phyloP scores from a whole-genome alignment of 345 rosid genomes.

The Syzygium aqueum region DNA sequence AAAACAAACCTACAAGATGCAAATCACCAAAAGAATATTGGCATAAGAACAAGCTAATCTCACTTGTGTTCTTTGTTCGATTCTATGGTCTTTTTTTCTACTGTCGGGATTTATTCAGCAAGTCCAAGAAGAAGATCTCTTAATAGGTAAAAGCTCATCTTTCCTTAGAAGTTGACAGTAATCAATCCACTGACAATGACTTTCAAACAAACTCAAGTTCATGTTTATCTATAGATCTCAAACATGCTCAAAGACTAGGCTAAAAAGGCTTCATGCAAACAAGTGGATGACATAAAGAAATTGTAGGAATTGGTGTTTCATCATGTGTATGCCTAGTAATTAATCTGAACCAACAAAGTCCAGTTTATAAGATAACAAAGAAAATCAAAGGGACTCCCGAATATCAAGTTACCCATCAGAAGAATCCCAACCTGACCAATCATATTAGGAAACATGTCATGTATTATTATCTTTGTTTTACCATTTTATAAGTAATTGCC shows the following conservation, averaged over 20 bases:
- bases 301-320: background rate
- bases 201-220: background rate
- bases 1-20: slow-evolving; percentile 6
- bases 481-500: background rate
- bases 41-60: slow-evolving; percentile 5
- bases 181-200: background rate
- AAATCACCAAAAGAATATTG: slow-evolving; percentile 13
- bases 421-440: background rate
- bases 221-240: background rate
- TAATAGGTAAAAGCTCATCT: slow-evolving; percentile 3
- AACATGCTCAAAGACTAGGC: background rate
- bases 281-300: background rate
- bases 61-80: slow-evolving; percentile 6
- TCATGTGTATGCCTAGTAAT: background rate
- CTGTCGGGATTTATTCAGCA: slow-evolving; percentile 8
- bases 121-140: slow-evolving; percentile 51
- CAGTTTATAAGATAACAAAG: background rate
- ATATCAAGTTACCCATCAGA: background rate
- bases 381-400: background rate
- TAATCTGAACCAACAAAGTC: background rate
- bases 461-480: background rate
- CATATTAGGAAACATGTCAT: background rate
- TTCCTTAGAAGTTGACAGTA: background rate
- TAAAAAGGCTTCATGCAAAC: background rate
- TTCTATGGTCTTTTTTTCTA: background rate